Evolutionary conservation across 768 basidiomycete genomes (phyloP).

Genomic region (Trametes villosa): DNA sequence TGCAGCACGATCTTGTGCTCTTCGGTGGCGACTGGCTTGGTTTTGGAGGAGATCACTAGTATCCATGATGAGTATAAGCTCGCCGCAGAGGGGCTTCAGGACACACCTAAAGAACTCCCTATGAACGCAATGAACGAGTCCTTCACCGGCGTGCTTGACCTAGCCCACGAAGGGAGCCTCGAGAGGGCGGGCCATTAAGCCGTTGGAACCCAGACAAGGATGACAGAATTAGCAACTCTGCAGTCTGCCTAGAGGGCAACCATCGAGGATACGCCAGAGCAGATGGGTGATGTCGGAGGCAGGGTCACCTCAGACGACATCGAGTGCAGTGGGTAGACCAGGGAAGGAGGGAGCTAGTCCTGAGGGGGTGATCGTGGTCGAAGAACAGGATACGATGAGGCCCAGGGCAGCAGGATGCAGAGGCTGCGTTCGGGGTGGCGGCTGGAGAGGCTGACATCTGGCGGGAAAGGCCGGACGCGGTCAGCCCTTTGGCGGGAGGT

Average conservation of each 20-base stretch:
- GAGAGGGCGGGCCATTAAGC: constrained; percentile 2
- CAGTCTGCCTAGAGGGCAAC: not conserved
- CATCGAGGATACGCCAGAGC: not conserved
- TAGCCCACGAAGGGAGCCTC: not conserved
- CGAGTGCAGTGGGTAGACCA: not conserved
- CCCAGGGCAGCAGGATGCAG: not conserved
- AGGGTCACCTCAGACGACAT: not conserved
- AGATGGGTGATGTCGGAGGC: not conserved
- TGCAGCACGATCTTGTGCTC: too few relatives aligned
- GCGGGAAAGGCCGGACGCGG: not conserved
- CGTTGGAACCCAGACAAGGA: not conserved
- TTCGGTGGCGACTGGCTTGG: too few relatives aligned
- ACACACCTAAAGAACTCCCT: too few relatives aligned
- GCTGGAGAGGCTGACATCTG: not conserved
- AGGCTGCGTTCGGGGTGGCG: not conserved
- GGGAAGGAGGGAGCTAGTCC: not conserved
- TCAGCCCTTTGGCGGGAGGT: not conserved
- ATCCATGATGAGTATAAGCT: too few relatives aligned
- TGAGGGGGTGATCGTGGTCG: not conserved
- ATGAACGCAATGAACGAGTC: not conserved
- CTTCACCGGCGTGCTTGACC: not conserved
- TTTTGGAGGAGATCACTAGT: not conserved
- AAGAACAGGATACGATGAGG: not conserved
- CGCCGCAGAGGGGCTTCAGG: too few relatives aligned
- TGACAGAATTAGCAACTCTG: not conserved